phyloP scores from a whole-genome alignment of 2,329 filamentous ascomycete species.

The Lachnellula arida region DNA sequence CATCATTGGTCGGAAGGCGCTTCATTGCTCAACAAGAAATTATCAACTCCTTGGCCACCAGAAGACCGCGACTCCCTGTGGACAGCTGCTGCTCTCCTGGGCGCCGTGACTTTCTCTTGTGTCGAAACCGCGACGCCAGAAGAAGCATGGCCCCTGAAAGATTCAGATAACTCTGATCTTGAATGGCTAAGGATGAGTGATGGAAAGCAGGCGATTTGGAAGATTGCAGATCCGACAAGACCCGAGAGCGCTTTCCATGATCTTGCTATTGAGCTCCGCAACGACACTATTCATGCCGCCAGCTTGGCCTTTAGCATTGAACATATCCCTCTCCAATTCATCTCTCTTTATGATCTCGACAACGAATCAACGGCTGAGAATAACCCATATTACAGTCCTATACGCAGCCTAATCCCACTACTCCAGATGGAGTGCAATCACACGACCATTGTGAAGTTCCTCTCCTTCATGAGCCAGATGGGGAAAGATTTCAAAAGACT shows the following conservation, averaged over 20 bases:
- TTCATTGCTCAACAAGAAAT: slow-evolving; percentile 42
- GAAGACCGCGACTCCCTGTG: slow-evolving; percentile 44
- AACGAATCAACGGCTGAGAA: slow-evolving; percentile 1
- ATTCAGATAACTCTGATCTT: slow-evolving; percentile 41
- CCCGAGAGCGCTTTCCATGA: slow-evolving; percentile 43
- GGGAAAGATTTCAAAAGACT: slow-evolving; percentile 40
- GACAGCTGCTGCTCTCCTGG: slow-evolving; percentile 44
- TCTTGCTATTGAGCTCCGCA: neutral
- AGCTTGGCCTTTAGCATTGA: neutral
- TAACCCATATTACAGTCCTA: slow-evolving; percentile 15
- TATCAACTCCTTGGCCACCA: slow-evolving; percentile 34
- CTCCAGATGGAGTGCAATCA: slow-evolving; percentile 26
- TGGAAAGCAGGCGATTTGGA: slow-evolving; percentile 51
- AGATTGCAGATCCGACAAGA: slow-evolving; percentile 44
- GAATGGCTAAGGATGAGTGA: slow-evolving; percentile 55
- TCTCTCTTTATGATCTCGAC: slow-evolving; percentile 11
- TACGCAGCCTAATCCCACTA: slow-evolving; percentile 6
- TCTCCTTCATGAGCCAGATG: slow-evolving; percentile 44
- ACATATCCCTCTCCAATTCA: slow-evolving; percentile 9
- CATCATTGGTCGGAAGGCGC: slow-evolving; percentile 46
- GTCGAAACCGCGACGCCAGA: slow-evolving; percentile 39
- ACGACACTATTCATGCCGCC: neutral
- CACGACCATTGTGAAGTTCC: slow-evolving; percentile 41
- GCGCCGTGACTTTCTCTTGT: slow-evolving; percentile 41
- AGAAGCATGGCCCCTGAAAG: slow-evolving; percentile 52